These are phyloP conservation scores for Solanum hybrid DNA, from an alignment of 305 asterid species.

Conservation along the genomic window DNA sequence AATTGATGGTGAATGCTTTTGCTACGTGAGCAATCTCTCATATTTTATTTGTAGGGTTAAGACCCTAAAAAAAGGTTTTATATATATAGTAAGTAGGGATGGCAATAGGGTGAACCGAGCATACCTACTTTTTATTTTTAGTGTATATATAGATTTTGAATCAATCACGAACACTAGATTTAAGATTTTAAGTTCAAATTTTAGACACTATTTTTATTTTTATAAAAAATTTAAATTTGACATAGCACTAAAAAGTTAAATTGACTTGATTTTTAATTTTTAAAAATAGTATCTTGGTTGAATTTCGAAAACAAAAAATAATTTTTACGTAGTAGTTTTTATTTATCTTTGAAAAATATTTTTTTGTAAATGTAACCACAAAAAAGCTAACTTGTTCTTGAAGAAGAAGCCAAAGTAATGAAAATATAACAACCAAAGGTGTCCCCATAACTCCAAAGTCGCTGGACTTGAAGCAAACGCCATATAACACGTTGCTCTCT, in stretches of 20 bases:
- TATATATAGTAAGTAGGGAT: too few species aligned
- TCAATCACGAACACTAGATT: too few species aligned
- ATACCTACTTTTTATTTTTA: too few species aligned
- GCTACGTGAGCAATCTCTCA: too few species aligned
- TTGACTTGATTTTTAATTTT: background rate
- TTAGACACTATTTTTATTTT: too few species aligned
- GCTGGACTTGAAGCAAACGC: background rate
- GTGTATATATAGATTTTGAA: too few species aligned
- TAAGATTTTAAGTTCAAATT: too few species aligned
- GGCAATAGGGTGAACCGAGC: too few species aligned
- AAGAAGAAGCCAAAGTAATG: background rate
- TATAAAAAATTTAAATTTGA: too few species aligned
- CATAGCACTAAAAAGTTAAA: background rate
- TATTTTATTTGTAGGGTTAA: too few species aligned
- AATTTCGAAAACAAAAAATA: background rate
- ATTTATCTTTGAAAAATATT: background rate
- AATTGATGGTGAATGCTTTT: too few species aligned
- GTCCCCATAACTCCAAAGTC: background rate
- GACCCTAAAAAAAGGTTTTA: too few species aligned
- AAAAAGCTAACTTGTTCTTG: slow-evolving; percentile 1
- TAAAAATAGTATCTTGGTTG: background rate
- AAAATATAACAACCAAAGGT: background rate
- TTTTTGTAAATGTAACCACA: background rate
- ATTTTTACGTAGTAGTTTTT: background rate
- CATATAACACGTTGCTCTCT: background rate